These are phyloP conservation scores for Aquanectria penicillioides DNA, from an alignment of 2,329 filamentous ascomycete species.

Conservation along the genomic window DNA sequence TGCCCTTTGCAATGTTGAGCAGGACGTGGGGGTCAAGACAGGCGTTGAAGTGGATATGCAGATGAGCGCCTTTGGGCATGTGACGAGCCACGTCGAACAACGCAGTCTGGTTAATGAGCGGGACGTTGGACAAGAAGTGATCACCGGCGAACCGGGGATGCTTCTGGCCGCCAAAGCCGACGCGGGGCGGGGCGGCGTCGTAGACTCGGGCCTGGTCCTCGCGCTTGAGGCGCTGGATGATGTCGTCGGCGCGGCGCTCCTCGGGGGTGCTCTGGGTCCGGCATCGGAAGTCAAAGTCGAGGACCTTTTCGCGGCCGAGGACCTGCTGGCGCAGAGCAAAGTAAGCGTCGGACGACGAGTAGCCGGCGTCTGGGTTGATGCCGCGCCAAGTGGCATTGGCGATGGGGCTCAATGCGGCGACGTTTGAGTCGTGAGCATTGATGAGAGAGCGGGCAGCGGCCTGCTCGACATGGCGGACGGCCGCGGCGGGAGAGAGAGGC, in stretches of 20 bases:
- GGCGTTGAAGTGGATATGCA: conserved; percentile 84
- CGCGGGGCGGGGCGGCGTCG: conserved; percentile 40
- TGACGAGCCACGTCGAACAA: conserved; percentile 65
- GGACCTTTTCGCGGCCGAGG: conserved; percentile 44
- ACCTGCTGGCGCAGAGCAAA: conserved; percentile 43
- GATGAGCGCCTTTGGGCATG: conserved; percentile 77
- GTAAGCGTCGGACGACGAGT: conserved; percentile 43
- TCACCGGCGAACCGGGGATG: conserved; percentile 61
- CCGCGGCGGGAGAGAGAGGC: conserved; percentile 1
- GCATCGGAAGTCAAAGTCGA: conserved; percentile 55
- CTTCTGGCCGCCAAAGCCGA: conserved; percentile 54
- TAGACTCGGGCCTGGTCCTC: conserved; percentile 52
- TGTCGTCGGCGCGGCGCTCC: conserved; percentile 51
- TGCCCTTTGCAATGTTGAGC: conserved; percentile 62
- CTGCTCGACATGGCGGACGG: conserved; percentile 23
- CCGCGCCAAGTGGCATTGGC: background rate
- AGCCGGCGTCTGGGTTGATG: conserved; percentile 4
- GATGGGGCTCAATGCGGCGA: conserved; percentile 18
- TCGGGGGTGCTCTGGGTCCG: conserved; percentile 42
- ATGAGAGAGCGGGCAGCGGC: conserved; percentile 38
- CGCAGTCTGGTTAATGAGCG: conserved; percentile 64
- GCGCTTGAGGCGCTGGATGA: conserved; percentile 51
- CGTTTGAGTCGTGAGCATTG: conserved; percentile 40
- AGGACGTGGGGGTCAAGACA: conserved; percentile 71
- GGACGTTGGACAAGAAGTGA: conserved; percentile 67